Percentiles rank a stretch among this genome's conserved stretches.
Conservation (phyloP, 2,329 filamentous ascomycete species). For the Gaeumannomyces sp. region DNA sequence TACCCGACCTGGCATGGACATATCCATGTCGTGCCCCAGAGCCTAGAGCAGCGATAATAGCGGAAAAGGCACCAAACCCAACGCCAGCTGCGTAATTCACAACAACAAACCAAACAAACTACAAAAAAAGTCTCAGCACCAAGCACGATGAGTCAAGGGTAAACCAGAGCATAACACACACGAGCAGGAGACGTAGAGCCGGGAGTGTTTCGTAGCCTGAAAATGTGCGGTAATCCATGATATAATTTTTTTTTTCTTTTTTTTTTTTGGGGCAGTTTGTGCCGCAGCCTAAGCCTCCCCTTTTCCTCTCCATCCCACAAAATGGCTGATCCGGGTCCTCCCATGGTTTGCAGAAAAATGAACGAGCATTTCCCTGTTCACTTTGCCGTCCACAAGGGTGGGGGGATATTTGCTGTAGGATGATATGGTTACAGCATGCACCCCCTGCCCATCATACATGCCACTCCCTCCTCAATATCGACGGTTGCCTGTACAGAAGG, state of each 20-base stretch:
- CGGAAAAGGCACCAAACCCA: too few species aligned
- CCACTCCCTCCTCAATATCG: neutral
- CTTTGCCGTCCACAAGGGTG: neutral
- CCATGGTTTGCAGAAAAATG: neutral
- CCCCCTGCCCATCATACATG: neutral
- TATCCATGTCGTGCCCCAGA: too few species aligned
- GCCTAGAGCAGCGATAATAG: too few species aligned
- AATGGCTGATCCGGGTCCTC: too few species aligned
- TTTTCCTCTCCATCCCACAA: too few species aligned
- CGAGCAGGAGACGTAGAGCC: neutral
- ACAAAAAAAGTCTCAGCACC: too few species aligned
- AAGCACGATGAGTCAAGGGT: neutral
- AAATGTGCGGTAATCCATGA: neutral
- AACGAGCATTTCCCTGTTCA: neutral
- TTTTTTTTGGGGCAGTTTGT: neutral
- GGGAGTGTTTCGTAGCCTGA: neutral
- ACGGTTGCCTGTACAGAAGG: neutral
- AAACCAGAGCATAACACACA: neutral
- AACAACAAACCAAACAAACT: neutral
- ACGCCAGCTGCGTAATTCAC: neutral
- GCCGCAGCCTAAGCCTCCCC: too few species aligned
- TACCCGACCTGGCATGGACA: too few species aligned
- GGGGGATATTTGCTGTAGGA: neutral
- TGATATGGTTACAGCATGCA: neutral
- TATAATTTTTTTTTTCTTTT: neutral